Percentiles rank a stretch among this genome's conserved stretches.
Conservation (phyloP, 2,329 filamentous ascomycete species). For the Aspergillus novoparasiticus region DNA sequence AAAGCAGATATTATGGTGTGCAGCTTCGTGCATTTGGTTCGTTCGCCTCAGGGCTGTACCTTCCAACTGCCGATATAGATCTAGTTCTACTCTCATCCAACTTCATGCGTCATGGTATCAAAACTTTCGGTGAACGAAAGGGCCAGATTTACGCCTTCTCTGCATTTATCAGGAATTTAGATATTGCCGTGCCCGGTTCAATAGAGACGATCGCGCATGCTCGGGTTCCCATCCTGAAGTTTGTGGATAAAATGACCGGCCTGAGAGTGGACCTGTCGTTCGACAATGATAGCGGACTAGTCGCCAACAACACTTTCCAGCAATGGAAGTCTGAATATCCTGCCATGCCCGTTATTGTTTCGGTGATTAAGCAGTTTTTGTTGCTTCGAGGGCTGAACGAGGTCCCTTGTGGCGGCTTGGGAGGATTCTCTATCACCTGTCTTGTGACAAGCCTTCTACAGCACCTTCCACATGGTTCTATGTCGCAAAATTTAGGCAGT, state of each 20-base stretch:
- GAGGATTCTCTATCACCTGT: constrained; percentile 92
- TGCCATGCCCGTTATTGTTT: constrained; percentile 81
- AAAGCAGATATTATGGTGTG: constrained; percentile 59
- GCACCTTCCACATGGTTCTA: constrained; percentile 70
- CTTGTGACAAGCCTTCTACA: constrained; percentile 88
- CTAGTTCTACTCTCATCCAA: constrained; percentile 72
- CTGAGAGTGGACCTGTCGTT: constrained; percentile 92
- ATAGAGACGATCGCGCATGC: constrained; percentile 73
- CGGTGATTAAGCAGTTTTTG: constrained; percentile 89
- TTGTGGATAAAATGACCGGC: constrained; percentile 73
- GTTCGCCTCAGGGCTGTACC: constrained; percentile 79
- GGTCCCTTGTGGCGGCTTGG: constrained; percentile 85
- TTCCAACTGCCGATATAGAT: constrained; percentile 89
- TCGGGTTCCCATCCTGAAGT: constrained; percentile 91
- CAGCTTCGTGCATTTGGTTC: constrained; percentile 84
- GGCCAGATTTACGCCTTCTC: constrained; percentile 64
- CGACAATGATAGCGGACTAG: constrained; percentile 81
- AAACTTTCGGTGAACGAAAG: constrained; percentile 54
- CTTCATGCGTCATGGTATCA: constrained; percentile 58
- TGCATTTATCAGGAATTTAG: constrained; percentile 58
- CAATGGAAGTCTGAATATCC: constrained; percentile 79
- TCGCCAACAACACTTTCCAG: constrained; percentile 78
- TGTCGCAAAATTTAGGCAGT: constrained; percentile 72
- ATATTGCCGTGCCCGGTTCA: constrained; percentile 60
- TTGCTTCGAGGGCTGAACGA: constrained; percentile 89